These are phyloP conservation scores for Claviceps sp. DNA, from an alignment of 2,329 filamentous ascomycete genomes.

Conservation along the genomic window DNA sequence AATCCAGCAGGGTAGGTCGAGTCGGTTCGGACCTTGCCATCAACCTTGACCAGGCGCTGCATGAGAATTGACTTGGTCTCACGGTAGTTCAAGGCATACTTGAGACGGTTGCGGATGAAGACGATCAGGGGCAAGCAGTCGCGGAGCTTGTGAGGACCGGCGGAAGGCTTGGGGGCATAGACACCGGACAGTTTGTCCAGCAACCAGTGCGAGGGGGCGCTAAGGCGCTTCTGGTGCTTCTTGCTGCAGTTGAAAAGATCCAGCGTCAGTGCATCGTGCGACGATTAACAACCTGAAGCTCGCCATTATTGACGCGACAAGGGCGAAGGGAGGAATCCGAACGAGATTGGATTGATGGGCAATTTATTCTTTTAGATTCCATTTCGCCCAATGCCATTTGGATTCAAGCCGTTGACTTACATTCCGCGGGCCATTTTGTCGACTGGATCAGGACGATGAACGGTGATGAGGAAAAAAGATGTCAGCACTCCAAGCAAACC, in stretches of 20 bases:
- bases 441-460: constrained; percentile 24
- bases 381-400: not conserved
- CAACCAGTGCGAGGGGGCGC: constrained; percentile 98
- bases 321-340: no score
- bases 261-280: not conserved
- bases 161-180: constrained; percentile 57
- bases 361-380: not conserved
- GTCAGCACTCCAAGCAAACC: constrained; percentile 10
- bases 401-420: constrained; percentile 25
- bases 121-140: constrained; percentile 98
- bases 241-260: constrained; percentile 43
- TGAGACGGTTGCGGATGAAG: constrained; percentile 93
- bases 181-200: constrained; percentile 97
- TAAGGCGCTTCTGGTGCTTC: constrained; percentile 99
- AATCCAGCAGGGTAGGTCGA: constrained; percentile 93
- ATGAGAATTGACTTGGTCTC: constrained; percentile 97
- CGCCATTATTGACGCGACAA: not conserved
- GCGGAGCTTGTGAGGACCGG: constrained; percentile 97
- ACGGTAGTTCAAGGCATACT: constrained; percentile 98
- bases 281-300: not conserved
- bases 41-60: constrained; percentile 99
- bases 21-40: constrained; percentile 99
- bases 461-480: constrained; percentile 22
- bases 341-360: not conserved
- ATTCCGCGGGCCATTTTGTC: constrained; percentile 54